Conservation (phyloP, 176 grass and related monocot genomes). For the Dendrocalamus sinicus region DNA sequence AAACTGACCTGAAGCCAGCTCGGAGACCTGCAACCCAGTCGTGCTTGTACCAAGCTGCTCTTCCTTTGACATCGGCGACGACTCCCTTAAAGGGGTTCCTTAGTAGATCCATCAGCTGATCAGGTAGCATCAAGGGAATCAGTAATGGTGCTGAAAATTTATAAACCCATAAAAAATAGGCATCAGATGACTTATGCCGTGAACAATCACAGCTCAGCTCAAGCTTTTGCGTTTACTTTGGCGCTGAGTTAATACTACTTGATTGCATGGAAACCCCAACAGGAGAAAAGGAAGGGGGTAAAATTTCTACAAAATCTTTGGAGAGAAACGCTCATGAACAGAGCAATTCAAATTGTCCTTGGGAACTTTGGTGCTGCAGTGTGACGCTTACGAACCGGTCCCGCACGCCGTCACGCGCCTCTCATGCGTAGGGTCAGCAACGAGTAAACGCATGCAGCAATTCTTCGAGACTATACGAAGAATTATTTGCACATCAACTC, state of each 20-base stretch:
- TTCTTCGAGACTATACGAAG: conserved; percentile 12
- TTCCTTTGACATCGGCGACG: conserved; percentile 63
- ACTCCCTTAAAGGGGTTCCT: conserved; percentile 63
- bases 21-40: conserved; percentile 68
- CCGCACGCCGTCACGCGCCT: not conserved
- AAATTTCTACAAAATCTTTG: not conserved
- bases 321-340: not conserved
- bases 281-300: not conserved
- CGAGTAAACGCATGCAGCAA: not conserved
- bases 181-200: not conserved
- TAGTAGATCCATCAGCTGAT: conserved; percentile 60
- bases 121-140: not conserved
- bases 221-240: not conserved
- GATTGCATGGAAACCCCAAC: not conserved
- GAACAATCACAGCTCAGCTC: not conserved
- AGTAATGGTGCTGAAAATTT: not conserved
- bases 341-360: not conserved
- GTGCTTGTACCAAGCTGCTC: conserved; percentile 71
- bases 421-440: not conserved
- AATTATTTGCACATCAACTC: not conserved
- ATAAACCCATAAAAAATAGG: not conserved
- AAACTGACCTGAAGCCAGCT: conserved; percentile 67
- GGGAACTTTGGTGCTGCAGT: not conserved
- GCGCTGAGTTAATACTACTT: not conserved
- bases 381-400: not conserved